Base-by-base conservation (phyloP, 148 eudicot species). In the Cornus suecica region DNA sequence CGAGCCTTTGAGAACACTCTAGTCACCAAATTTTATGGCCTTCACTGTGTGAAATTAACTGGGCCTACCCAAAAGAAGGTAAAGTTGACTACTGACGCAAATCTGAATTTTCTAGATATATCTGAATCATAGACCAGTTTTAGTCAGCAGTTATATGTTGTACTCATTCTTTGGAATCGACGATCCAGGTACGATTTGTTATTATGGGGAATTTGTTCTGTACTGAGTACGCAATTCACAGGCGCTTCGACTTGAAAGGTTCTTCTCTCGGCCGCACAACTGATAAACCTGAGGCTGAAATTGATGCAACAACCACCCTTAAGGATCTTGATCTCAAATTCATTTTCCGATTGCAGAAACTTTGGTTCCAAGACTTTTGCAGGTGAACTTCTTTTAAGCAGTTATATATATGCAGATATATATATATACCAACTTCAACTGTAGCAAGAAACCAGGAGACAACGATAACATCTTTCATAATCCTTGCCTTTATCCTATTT, bases 321-420 rank as follows among this genome's bases (percentile, higher is more conserved):
- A 96, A 96, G 73, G 99, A 96, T 72, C 97, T 96, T 58, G 99
- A 96, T 88, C 97, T 96, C 41, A 93, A 86, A 83, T 96, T 91
- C 74, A 74, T 96, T 1, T 96, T 96, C 54, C 81, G 92, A 24
- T 79, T 96, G 29, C 98, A 93, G 51, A 93, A 85, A 67, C 85
- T 88, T 5, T 96, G 99, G 99, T 91, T 88, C 70, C 97, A 93
- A 86, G 99, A 96, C 25, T 86, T 96, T 27, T 80, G 99, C 82
- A 91, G 92, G 99, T 95, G 28, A 45, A 51, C 23, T 24, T 15
- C n/a, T 74, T 37, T 37, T 1, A 37, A 37, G 6, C 42, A 37
- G 42, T 37, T 0, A 32, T 32, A 32, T 0, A 32, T 8, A 32
- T 32, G 9, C 9, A 0, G 6, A 3, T 37, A 6, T 37, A 37